Evolutionary conservation across 2,329 filamentous ascomycete species (phyloP), one percentile per base, ranked within the genome.

Genomic region (Neofusicoccum sp.): DNA sequence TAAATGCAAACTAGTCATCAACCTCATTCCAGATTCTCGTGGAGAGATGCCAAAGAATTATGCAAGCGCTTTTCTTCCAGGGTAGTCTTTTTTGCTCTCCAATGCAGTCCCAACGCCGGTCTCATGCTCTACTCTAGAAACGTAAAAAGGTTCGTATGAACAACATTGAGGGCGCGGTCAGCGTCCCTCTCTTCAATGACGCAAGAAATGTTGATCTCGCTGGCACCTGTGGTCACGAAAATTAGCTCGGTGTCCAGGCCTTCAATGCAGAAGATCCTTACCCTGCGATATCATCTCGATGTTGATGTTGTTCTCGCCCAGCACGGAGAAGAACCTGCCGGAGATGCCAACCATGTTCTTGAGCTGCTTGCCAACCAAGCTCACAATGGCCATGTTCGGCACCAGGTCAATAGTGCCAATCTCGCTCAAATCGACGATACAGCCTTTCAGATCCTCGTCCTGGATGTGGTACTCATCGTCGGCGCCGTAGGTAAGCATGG

Each of bases 281-380:
- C 95, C 95, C 81, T 99, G 95, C 29, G 92, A 97, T 69, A 99
- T 99, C 95, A 99, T 99, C 80, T 99, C 95, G 70, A 99, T 92
- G 76, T 99, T 99, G 73, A 99, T 89, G 70, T 91, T 91, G 75
- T 97, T 90, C 74, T 97, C 91, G 47, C 95, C 95, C 16, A 99
- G 82, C 1, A 93, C 96, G 52, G 90, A 92, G 78, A 99, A 98
- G 91, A 99, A 98, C 70, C 86, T 88, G 33, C 95, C 95, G 6
- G 91, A 91, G 66, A 99, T 92, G 66, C 95, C 95, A 63, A 82
- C 77, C 93, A 98, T 97, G 77, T 97, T 95, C 82, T 97, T 96
- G 89, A 99, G 92, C 78, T 98, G 92, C 65, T 92, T 91, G 54
- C 95, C 95, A 0, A 99, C 94, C 59, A 99, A 81, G 71, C 92